Percentiles rank a stretch among this genome's conserved stretches.
These are phyloP conservation scores for Penicillium odoratum DNA, from an alignment of 495 filamentous ascomycete species.

Conservation along the genomic window DNA sequence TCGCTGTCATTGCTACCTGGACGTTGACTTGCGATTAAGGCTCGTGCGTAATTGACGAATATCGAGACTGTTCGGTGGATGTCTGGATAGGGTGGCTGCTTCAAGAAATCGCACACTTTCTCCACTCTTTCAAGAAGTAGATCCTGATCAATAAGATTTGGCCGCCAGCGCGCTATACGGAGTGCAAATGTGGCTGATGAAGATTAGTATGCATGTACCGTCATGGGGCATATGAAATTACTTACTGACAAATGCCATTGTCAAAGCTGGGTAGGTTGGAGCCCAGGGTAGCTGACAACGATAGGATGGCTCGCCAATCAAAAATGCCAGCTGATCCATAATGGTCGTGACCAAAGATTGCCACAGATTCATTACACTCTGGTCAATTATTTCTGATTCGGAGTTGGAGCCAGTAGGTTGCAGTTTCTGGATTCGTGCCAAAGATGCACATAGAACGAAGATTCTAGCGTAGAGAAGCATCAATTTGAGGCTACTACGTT, in stretches of 20 bases:
- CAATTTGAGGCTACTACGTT: constrained; percentile 41
- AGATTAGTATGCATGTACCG: constrained; percentile 6
- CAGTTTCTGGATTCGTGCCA: constrained; percentile 44
- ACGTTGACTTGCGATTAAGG: constrained; percentile 36
- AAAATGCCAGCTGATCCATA: constrained; percentile 39
- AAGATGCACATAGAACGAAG: constrained; percentile 37
- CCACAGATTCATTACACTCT: constrained; percentile 36
- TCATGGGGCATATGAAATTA: constrained; percentile 5
- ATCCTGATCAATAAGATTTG: constrained; percentile 37
- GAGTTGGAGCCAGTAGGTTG: constrained; percentile 28
- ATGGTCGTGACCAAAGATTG: constrained; percentile 38
- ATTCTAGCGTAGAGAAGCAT: constrained; percentile 44
- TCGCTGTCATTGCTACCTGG: constrained; percentile 24
- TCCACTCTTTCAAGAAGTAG: constrained; percentile 39
- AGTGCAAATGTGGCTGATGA: constrained; percentile 41
- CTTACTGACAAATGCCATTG: constrained; percentile 47
- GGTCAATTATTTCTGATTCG: constrained; percentile 25
- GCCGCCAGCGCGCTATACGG: constrained; percentile 43
- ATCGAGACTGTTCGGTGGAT: constrained; percentile 47
- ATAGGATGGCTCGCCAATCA: constrained; percentile 40
- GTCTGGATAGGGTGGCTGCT: constrained; percentile 44
- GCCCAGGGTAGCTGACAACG: constrained; percentile 42
- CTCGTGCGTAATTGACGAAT: constrained; percentile 44
- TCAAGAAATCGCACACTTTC: constrained; percentile 41
- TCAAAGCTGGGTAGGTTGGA: constrained; percentile 43